Conservation (phyloP, 768 basidiomycete species). For the Leccinum obscurum region DNA sequence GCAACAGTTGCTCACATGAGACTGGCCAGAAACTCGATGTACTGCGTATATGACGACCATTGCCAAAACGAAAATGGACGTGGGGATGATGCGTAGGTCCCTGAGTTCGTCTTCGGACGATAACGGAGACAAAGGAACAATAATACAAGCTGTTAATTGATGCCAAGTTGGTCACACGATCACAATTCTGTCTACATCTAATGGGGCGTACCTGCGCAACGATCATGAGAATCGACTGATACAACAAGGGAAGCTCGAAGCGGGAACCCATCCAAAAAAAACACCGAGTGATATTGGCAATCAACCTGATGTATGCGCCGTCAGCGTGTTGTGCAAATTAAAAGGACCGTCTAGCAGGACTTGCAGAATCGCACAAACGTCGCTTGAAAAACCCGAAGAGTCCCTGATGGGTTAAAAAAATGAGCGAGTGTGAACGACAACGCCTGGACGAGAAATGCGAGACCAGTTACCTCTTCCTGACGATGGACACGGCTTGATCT, state of each 20-base stretch:
- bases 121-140: slow-evolving; percentile 82
- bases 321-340: slow-evolving; percentile 11
- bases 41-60: slow-evolving; percentile 74
- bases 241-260: slow-evolving; percentile 74
- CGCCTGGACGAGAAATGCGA: slow-evolving; percentile 2
- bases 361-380: slow-evolving; percentile 83
- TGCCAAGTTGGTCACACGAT: slow-evolving; percentile 22
- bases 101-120: slow-evolving; percentile 59
- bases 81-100: slow-evolving; percentile 55
- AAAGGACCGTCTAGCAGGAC: slow-evolving; percentile 16
- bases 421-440: slow-evolving; percentile 4
- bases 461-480: slow-evolving; percentile 62
- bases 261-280: slow-evolving; percentile 87
- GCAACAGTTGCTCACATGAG: slow-evolving; percentile 53
- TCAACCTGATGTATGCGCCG: slow-evolving; percentile 45
- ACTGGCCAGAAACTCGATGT: slow-evolving; percentile 80
- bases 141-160: slow-evolving; percentile 58
- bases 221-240: slow-evolving; percentile 86
- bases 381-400: slow-evolving; percentile 81
- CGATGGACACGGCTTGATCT: slow-evolving; percentile 80
- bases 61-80: slow-evolving; percentile 84
- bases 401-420: slow-evolving; percentile 48
- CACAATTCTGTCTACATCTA: slow-evolving; percentile 6
- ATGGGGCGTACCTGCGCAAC: slow-evolving; percentile 62
- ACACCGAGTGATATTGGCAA: slow-evolving; percentile 85